These are phyloP conservation scores for Myriosclerotinia scirpicola DNA, from an alignment of 2,329 filamentous ascomycete species.

Conservation along the genomic window DNA sequence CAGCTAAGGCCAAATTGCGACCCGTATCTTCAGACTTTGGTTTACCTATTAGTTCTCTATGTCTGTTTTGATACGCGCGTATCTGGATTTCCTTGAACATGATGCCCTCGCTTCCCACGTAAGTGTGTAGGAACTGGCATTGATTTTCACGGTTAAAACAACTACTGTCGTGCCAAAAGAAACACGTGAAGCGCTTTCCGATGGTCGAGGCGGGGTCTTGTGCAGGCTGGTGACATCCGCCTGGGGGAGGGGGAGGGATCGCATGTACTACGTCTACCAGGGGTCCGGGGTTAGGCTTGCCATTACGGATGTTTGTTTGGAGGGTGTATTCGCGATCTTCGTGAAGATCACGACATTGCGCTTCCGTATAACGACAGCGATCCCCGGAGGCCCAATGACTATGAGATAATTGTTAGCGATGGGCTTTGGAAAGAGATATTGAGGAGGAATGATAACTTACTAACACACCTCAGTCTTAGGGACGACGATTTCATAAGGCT, in stretches of 20 bases:
- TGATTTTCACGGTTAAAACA: not conserved
- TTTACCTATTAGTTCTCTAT: not conserved
- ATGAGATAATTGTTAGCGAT: not conserved
- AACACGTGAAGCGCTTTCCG: constrained; percentile 22
- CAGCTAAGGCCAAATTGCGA: not conserved
- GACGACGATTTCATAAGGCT: constrained; percentile 12
- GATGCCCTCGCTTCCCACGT: constrained; percentile 7
- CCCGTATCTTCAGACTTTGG: not conserved
- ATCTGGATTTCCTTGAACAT: not conserved
- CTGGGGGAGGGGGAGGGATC: not conserved
- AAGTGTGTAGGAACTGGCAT: constrained; percentile 32
- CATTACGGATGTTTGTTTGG: constrained; percentile 29
- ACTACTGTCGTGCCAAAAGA: not conserved
- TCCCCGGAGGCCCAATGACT: constrained; percentile 30
- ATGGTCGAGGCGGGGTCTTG: not conserved
- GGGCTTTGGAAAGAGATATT: not conserved
- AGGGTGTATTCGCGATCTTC: constrained; percentile 19
- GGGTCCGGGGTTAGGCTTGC: constrained; percentile 29
- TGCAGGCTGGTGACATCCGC: not conserved
- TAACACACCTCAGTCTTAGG: constrained; percentile 34
- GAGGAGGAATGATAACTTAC: constrained; percentile 17
- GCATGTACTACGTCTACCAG: constrained; percentile 14
- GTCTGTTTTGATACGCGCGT: not conserved
- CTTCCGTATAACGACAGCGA: constrained; percentile 34
- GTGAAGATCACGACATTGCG: constrained; percentile 36